Base-by-base conservation (phyloP, 331 rosid species). In the Malus hybrid region DNA sequence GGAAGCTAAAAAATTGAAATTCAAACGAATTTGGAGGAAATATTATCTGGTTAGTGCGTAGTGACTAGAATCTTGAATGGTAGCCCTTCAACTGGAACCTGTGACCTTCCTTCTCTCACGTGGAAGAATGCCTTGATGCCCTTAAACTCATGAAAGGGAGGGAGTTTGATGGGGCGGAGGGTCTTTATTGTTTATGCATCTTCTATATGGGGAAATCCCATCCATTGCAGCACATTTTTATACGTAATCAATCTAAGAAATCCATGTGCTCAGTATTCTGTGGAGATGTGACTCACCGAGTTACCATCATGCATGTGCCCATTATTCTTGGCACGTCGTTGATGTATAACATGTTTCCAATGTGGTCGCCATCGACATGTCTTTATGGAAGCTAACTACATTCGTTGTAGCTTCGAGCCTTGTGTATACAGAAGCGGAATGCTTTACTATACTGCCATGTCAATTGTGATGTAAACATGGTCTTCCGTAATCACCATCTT, bases 61-160 rank as follows among this genome's bases (percentile, higher is more conserved):
- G 24, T 22, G 31, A 59, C 16, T 20, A 59, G 31, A 22, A 24
- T 5, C 64, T 22, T 10, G 31, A 59, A 59, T 1, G 64, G 31
- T 24, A 59, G 31, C 64, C 64, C 64, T 57, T 59, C 29, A 24
- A 59, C 3, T 59, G 64, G 64, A 6, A 59, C 64, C 62, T 59
- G 20, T 20, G 64, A 5, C 64, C 16, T 59, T 59, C 29, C 29
- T 55, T 19, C 15, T 95, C 15, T 3, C 46, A 65, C 2, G 32
- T 18, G 44, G 67, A 28, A 1, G 27, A 92, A 89, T 85, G 97
- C 86, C 67, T 95, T 95, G 57, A 82, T 95, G 83, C 92, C 92
- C 10, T 22, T 90, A 57, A 95, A 87, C 27, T 65, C 27, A 9
- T 16, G 16, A 65, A 65, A 1, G 48, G 2, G 5, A 65, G 20